Conservation (phyloP, 768 basidiomycete genomes). For the Mycena haematopus region DNA sequence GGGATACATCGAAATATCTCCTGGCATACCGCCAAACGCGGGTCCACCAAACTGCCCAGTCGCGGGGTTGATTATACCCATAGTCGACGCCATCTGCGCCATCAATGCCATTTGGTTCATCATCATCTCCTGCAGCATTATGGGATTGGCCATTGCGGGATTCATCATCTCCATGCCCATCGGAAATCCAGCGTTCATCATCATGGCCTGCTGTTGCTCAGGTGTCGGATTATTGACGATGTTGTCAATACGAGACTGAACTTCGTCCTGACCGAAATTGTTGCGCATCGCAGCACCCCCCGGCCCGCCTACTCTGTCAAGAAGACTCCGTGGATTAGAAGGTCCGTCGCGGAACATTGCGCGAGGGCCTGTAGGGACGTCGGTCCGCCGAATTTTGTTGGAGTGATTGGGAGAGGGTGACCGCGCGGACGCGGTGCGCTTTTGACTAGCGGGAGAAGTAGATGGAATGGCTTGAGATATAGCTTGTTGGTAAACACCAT, state of each 20-base stretch:
- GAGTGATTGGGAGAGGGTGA: constrained; percentile 72
- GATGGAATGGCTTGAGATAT: constrained; percentile 67
- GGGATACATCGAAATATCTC: constrained; percentile 60
- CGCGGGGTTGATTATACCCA: constrained; percentile 75
- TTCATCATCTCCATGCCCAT: constrained; percentile 71
- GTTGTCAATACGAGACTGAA: constrained; percentile 81
- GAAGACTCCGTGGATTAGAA: constrained; percentile 61
- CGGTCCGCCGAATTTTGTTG: constrained; percentile 74
- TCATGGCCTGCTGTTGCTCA: constrained; percentile 58
- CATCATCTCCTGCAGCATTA: constrained; percentile 88
- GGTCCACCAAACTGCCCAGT: constrained; percentile 61
- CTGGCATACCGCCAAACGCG: constrained; percentile 58
- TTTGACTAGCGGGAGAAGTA: constrained; percentile 57
- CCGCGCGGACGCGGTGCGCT: constrained; percentile 68
- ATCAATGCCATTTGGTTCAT: constrained; percentile 92
- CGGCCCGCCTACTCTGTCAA: constrained; percentile 81
- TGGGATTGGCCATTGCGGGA: constrained; percentile 61
- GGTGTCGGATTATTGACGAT: constrained; percentile 64
- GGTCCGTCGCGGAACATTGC: constrained; percentile 68
- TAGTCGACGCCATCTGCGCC: constrained; percentile 88
- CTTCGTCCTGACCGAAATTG: constrained; percentile 63
- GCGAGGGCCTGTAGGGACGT: constrained; percentile 84
- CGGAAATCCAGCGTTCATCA: constrained; percentile 55
- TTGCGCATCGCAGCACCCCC: constrained; percentile 44
- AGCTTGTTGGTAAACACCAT: constrained; percentile 75